These are phyloP conservation scores for Triangularia verruculosa DNA, from an alignment of 2,329 filamentous ascomycete genomes.

Conservation along the genomic window DNA sequence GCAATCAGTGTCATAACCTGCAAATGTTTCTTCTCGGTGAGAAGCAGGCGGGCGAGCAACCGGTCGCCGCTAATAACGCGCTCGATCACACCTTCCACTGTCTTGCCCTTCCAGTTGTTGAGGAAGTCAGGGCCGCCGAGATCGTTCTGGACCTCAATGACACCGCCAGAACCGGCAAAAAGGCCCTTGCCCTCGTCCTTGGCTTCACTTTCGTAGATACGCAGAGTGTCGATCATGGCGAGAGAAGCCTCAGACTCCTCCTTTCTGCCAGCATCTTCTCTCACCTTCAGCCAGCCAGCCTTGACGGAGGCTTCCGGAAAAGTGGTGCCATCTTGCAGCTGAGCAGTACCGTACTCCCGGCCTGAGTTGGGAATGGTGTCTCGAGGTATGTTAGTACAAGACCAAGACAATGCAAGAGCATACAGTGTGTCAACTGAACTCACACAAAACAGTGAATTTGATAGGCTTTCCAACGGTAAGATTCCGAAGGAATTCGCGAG, in stretches of 20 bases:
- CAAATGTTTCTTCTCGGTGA: constrained; percentile 79
- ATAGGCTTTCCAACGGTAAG: constrained; percentile 82
- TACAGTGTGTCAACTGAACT: constrained; percentile 12
- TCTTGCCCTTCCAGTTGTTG: constrained; percentile 79
- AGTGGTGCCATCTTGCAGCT: constrained; percentile 69
- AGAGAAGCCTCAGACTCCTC: constrained; percentile 78
- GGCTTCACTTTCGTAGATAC: constrained; percentile 72
- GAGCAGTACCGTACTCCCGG: constrained; percentile 82
- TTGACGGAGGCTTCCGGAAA: constrained; percentile 81
- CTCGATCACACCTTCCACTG: constrained; percentile 83
- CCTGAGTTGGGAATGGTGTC: constrained; percentile 79
- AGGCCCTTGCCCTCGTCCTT: constrained; percentile 76
- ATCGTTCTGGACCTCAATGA: constrained; percentile 78
- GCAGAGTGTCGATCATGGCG: constrained; percentile 72
- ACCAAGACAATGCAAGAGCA: neutral
- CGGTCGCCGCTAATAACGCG: constrained; percentile 89
- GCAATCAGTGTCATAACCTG: constrained; percentile 88
- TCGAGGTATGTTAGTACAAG: constrained; percentile 7
- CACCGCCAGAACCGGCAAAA: constrained; percentile 65
- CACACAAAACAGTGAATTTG: constrained; percentile 73
- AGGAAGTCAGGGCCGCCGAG: constrained; percentile 75
- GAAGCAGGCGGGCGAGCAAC: constrained; percentile 75
- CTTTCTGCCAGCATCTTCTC: constrained; percentile 89
- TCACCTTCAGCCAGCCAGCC: constrained; percentile 88
- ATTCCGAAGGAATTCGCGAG: constrained; percentile 85